A percentile compares a stretch with the other conserved stretches of the same genome.
Conservation (phyloP, 371 early-diverging fungal species). For the Fennellomyces sp. region DNA sequence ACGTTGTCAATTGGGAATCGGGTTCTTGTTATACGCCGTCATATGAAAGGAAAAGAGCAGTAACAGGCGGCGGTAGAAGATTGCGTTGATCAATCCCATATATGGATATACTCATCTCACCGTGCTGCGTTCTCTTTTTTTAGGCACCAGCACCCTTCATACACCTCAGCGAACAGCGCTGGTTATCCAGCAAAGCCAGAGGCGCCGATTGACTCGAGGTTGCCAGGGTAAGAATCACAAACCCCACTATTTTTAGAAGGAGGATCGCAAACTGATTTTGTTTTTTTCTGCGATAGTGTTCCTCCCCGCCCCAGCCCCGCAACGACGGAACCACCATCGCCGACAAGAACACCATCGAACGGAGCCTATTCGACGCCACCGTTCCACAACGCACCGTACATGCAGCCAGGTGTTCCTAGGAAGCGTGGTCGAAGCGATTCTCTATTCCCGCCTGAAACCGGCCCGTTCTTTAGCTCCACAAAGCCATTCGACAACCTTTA, state of each 20-base stretch:
- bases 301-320: conserved; percentile 18
- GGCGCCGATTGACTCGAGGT: conserved; percentile 1
- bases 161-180: neutral
- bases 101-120: neutral
- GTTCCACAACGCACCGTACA: neutral
- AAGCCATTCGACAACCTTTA: conserved; percentile 65
- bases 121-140: conserved; percentile 2
- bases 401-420: neutral
- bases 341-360: neutral
- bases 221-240: conserved; percentile 4
- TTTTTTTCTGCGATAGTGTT: neutral
- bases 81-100: neutral
- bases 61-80: neutral
- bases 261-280: neutral
- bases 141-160: conserved; percentile 4
- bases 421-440: conserved; percentile 22
- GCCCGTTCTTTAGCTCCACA: conserved; percentile 69
- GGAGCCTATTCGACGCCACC: neutral
- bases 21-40: neutral
- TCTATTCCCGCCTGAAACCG: conserved; percentile 41
- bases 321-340: neutral
- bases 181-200: conserved; percentile 6
- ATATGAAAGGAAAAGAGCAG: neutral
- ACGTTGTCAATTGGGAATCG: neutral
- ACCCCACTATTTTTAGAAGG: neutral